Evolutionary conservation across 768 basidiomycete species (phyloP), one percentile per base, ranked within the genome.

Genomic region (Tylopilus sp.): DNA sequence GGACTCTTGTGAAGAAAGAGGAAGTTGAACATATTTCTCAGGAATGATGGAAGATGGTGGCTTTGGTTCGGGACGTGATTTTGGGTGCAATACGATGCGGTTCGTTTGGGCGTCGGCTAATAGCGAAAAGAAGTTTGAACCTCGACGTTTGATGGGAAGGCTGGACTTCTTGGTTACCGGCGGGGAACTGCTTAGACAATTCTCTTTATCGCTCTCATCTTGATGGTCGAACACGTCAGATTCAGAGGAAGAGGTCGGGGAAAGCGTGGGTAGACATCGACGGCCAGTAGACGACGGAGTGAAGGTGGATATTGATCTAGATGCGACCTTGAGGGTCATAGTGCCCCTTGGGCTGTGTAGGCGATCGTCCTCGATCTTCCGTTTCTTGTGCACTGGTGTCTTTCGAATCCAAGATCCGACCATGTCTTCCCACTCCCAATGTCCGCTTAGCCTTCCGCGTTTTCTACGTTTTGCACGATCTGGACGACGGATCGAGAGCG

Each of bases 371-470:
- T 52, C 49, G 17, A 53, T 50, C 57, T 45, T 63, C 48, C 25
- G 56, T 38, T 58, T 71, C 53, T 66, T 70, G 6, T 58, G 60
- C 29, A 59, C 43, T 25, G 74, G 74, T 2, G 74, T 70, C 51
- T 64, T 71, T 25, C 69, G 71, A 36, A 78, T 67, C 77, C 78
- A 81, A 53, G 74, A 74, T 2, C 69, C 74, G 7, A 78, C 62
- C 58, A 71, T 68, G 48, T 73, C 70, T 53, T 81, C 80, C 80
- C 80, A 81, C 34, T 72, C 68, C 75, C 78, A 82, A 22, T 72
- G 67, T 22, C 66, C 69, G 29, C 57, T 70, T 30, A 47, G 43
- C 40, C 50, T 60, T 34, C 52, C 45, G n/a, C 38, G 54, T 21
- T 52, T 60, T 29, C 41, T 41, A 22, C 45, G 50, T 36, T 52